Base-by-base conservation (phyloP, 306 rosid species). In the Amphicarpaea edgeworthii region DNA sequence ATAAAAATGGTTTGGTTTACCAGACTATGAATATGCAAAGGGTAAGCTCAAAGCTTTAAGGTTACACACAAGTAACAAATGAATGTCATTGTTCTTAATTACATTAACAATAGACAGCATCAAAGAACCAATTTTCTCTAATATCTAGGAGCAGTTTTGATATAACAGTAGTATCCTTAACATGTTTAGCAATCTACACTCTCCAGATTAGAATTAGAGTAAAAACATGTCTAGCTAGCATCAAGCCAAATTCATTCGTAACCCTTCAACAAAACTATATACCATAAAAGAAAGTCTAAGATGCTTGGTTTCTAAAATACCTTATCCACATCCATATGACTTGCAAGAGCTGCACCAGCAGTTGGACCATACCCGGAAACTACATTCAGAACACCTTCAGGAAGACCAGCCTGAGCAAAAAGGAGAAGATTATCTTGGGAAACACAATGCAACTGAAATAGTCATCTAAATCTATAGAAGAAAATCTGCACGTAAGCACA, bases 301-400 rank as follows among this genome's bases (percentile, higher is more conserved):
- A 28, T 59, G 41, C 2, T 59, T 59, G 37, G 42, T 30, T 59
- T 12, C 38, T 12, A 59, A 30, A 14, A 28, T 66, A 93, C 98
- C 97, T 94, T 94, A 81, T 94, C 98, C 75, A 94, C 98, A 42
- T 92, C 95, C 95, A 88, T 88, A 80, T 94, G 98, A 60, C 95
- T 79, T 40, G 97, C 98, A 81, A 94, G 97, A 70, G 97, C 66
- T 69, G 97, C 96, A 59, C 98, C 98, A 34, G 96, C 98, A 37
- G 87, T 87, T 4, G 96, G 96, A 41, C 98, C 98, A 81, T 67
- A 86, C 26, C 98, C 98, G 17, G 97, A 90, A 80, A 94, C 89
- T 71, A 94, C 10, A 79, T 94, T 94, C 59, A 91, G 42, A 71
- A 94, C 98, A 72, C 98, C 98, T 2, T 96, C 93, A 49, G 96